Evolutionary conservation across 495 filamentous ascomycete species (phyloP).

Genomic region (Bacidia rubella): DNA sequence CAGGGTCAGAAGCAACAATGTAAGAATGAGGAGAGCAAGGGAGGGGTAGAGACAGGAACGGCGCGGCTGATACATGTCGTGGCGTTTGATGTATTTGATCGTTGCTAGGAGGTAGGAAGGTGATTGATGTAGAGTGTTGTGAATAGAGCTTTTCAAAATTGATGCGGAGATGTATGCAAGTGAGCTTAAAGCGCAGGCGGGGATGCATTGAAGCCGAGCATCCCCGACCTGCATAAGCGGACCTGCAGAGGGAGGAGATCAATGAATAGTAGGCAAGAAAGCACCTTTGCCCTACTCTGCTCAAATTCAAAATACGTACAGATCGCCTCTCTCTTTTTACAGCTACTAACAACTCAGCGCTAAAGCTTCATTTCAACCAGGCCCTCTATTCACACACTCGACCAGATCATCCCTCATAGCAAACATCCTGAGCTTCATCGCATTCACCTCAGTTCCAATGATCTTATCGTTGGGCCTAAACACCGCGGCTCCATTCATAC

Average conservation of each 20-base stretch:
- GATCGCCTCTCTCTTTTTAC: background rate
- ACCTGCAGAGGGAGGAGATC: no score
- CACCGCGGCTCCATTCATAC: background rate
- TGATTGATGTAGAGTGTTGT: no score
- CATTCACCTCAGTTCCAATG: background rate
- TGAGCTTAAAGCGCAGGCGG: no score
- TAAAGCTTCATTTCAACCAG: background rate
- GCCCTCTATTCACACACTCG: background rate
- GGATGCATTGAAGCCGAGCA: no score
- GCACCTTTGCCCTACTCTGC: no score
- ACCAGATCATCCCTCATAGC: background rate
- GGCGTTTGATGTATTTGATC: no score
- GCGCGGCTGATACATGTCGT: no score
- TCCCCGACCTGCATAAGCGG: no score
- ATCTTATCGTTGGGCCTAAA: background rate
- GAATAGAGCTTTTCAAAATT: no score
- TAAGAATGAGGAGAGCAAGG: background rate
- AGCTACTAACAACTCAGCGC: background rate
- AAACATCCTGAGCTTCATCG: background rate
- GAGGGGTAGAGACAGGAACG: background rate
- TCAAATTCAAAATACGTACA: no score
- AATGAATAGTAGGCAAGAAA: no score
- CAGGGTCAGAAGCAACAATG: background rate
- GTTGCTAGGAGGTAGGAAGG: background rate
- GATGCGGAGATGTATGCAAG: no score